Evolutionary conservation across 441 rosid species (phyloP).

Genomic region (Viola pubescens): DNA sequence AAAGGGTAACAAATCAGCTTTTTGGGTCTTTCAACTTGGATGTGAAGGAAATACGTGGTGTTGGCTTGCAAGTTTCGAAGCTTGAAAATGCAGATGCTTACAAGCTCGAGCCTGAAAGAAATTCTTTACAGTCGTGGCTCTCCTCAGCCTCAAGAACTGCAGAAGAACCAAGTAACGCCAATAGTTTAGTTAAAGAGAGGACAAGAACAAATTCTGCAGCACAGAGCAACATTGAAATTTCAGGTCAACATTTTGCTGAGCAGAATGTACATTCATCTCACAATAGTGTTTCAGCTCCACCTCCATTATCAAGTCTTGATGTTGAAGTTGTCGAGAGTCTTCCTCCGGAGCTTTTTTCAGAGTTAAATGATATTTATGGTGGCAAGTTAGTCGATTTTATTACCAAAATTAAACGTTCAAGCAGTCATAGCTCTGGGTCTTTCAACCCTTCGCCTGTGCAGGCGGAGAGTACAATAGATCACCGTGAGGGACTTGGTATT

Average conservation of each 20-base stretch:
- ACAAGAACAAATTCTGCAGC: conserved; percentile 30
- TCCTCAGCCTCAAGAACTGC: conserved; percentile 40
- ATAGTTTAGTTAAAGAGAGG: conserved; percentile 22
- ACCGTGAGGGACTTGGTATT: conserved; percentile 18
- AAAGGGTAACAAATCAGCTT: conserved; percentile 71
- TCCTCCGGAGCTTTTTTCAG: conserved; percentile 74
- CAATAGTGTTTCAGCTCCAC: conserved; percentile 36
- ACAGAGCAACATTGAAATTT: conserved; percentile 24
- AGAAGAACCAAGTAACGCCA: conserved; percentile 27
- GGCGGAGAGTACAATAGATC: conserved; percentile 20
- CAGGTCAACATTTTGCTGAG: conserved; percentile 22
- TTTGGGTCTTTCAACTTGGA: conserved; percentile 67
- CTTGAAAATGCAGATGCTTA: conserved; percentile 61
- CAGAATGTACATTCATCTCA: conserved; percentile 28
- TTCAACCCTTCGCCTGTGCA: conserved; percentile 20
- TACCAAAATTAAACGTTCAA: conserved; percentile 39
- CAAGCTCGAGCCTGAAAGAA: conserved; percentile 55
- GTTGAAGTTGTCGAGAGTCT: conserved; percentile 74
- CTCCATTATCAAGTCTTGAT: conserved; percentile 69
- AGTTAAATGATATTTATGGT: conserved; percentile 73
- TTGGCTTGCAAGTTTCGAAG: conserved; percentile 94
- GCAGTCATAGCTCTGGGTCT: conserved; percentile 25
- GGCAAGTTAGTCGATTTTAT: conserved; percentile 59
- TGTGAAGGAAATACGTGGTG: conserved; percentile 83
- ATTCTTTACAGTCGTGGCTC: conserved; percentile 70